Base-by-base conservation (phyloP, 140 eudicot genomes). In the Flaveria floridana region DNA sequence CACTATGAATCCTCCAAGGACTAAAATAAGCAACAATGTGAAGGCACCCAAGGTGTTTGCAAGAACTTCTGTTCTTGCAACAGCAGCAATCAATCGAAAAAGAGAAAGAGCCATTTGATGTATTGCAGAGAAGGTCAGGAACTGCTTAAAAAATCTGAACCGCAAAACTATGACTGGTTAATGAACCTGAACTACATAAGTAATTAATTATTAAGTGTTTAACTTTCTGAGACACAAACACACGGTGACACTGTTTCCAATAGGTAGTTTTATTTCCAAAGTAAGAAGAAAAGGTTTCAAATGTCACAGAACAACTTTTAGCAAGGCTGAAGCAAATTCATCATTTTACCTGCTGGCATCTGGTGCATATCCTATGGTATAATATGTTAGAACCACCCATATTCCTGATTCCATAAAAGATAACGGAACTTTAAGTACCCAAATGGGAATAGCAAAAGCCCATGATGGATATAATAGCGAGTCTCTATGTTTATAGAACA, bases 1-100 rank as follows among this genome's bases (percentile, higher is more conserved):
- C 76, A 85, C 85, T 58, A 87, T 68, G 53, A 87, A 87, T 41
- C 93, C 93, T 51, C 93, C 93, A 64, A 85, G 89, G 64, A 85
- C 76, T 48, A 87, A 81, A 21, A 87, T 84, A 25, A 81, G 26
- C 56, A 85, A 71, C 74, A 88, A 42, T 0, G 80, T 53, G 73
- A 88, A 85, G 59, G 84, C 68, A 42, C 85, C 94, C 21, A 81
- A 44, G 5, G 86, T 79, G 67, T 66, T 78, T 42, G 90, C 71
- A 72, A 88, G 84, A n/a, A 88, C 94, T 72, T 74, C 73, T 51
- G 90, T 83, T 79, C 94, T 88, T 50, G 85, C 83, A 46, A 79
- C 47, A 48, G 77, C 90, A 46, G 85, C 94, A 76, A 88, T 41
- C 62, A 79, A 76, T 11, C 94, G 88, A 47, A 88, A 88, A 57